Percentiles rank a stretch among this genome's conserved stretches.
Conservation (phyloP, 2,329 filamentous ascomycete genomes). For the Westerdykella ornata region DNA sequence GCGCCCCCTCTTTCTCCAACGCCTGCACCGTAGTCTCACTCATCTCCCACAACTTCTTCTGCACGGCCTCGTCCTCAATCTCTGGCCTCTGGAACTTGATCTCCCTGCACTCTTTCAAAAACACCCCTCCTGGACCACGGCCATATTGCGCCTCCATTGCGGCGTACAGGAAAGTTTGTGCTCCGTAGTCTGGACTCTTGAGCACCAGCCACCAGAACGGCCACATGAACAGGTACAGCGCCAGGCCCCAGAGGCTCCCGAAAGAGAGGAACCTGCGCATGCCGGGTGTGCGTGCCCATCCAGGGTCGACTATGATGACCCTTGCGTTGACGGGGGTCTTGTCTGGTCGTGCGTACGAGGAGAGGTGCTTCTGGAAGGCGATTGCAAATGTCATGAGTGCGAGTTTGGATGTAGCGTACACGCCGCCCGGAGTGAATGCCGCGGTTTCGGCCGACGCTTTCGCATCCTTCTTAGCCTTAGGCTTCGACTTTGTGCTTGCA, state of each 20-base stretch:
- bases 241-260: slow-evolving; percentile 73
- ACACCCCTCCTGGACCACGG: slow-evolving; percentile 58
- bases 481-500: slow-evolving; percentile 34
- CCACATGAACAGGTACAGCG: slow-evolving; percentile 71
- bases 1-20: slow-evolving; percentile 69
- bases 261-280: slow-evolving; percentile 80
- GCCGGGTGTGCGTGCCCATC: slow-evolving; percentile 75
- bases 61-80: slow-evolving; percentile 68
- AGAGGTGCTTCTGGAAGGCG: slow-evolving; percentile 87
- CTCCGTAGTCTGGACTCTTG: slow-evolving; percentile 75
- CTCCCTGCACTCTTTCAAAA: slow-evolving; percentile 85
- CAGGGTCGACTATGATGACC: slow-evolving; percentile 82
- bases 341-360: slow-evolving; percentile 77
- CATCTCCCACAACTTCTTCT: slow-evolving; percentile 82
- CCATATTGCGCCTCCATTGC: slow-evolving; percentile 72
- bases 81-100: slow-evolving; percentile 66
- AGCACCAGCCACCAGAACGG: slow-evolving; percentile 78
- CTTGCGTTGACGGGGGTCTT: slow-evolving; percentile 72
- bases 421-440: slow-evolving; percentile 40
- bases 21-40: slow-evolving; percentile 77
- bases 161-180: slow-evolving; percentile 79
- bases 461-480: slow-evolving; percentile 51
- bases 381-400: slow-evolving; percentile 84
- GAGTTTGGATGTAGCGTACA: slow-evolving; percentile 51
- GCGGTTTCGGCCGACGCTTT: slow-evolving; percentile 18